Evolutionary conservation across 2,329 filamentous ascomycete genomes (phyloP), one percentile per base, ranked within the genome.

Genomic region (Aspergillus caelatus): DNA sequence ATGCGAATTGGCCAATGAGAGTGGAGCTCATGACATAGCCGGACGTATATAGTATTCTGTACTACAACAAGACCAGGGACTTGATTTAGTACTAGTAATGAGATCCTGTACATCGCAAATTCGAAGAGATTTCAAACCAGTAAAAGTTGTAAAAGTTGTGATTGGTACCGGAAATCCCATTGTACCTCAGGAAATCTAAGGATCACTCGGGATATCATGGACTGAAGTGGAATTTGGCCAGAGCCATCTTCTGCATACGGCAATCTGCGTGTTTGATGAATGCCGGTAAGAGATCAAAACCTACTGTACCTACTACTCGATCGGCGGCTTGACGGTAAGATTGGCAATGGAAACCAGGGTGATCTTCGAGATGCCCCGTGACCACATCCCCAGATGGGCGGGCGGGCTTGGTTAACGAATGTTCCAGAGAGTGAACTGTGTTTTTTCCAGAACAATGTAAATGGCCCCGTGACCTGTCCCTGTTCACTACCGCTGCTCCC

Each of bases 391-490:
- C 21, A 55, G 30, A 23, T 10, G 32, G 32, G n/a, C 36, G 57
- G 57, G 45, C 23, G n/a, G n/a, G n/a, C 4, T 26, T 52, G 32
- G 30, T 30, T 28, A 2, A 45, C 32, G 57, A 53, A 59, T 59
- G 43, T 59, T 59, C 57, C 10, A 59, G 30, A 11, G 34, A 50
- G 23, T 16, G 10, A 19, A 60, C 41, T 39, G 10, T 50, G 26
- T 41, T 21, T 52, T 45, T 32, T 60, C 58, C 48, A 60, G 58
- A 60, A 60, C 36, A 50, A 50, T 11, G 43, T 39, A n/a, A 28
- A 32, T n/a, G 59, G 54, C 53, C 66, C 58, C 61, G 61, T 64
- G 61, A 65, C 30, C 45, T 7, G 30, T n/a, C 9, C 7, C 41
- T 21, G 58, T 53, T n/a, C 9, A 4, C 41, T 21, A 60, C 53